Percentiles rank a stretch among this genome's conserved stretches.
These are phyloP conservation scores for Chimonanthus salicifolius DNA, from an alignment of 164 flowering plant genomes.

Conservation along the genomic window DNA sequence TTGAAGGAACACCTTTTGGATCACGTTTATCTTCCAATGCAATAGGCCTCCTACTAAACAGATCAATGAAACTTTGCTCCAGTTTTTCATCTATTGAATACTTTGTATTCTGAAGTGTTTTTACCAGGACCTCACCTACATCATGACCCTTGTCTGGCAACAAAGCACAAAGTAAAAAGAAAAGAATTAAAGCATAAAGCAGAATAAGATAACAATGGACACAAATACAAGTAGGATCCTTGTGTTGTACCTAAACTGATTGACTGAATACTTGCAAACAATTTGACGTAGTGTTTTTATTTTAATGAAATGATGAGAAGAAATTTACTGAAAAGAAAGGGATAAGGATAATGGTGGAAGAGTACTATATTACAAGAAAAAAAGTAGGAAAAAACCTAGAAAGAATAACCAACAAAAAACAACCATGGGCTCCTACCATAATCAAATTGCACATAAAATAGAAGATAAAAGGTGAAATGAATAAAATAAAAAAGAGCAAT, in stretches of 20 bases:
- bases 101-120: constrained; percentile 71
- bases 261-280: too few species aligned
- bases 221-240: neutral
- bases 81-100: constrained; percentile 85
- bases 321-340: neutral
- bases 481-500: too few species aligned
- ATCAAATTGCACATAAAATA: neutral
- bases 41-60: constrained; percentile 42
- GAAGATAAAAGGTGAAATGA: too few species aligned
- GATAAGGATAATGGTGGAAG: neutral
- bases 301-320: too few species aligned
- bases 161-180: neutral
- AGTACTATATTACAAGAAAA: too few species aligned
- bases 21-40: constrained; percentile 26
- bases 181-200: neutral
- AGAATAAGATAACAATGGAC: neutral
- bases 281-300: too few species aligned
- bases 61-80: constrained; percentile 54
- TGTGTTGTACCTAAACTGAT: too few species aligned
- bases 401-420: too few species aligned
- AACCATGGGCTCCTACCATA: neutral
- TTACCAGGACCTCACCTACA: constrained; percentile 78
- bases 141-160: constrained; percentile 59
- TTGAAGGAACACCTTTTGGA: constrained; percentile 15
- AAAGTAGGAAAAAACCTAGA: too few species aligned